Conservation (phyloP, 2,329 filamentous ascomycete genomes). For the Phaeomoniella chlamydospora region DNA sequence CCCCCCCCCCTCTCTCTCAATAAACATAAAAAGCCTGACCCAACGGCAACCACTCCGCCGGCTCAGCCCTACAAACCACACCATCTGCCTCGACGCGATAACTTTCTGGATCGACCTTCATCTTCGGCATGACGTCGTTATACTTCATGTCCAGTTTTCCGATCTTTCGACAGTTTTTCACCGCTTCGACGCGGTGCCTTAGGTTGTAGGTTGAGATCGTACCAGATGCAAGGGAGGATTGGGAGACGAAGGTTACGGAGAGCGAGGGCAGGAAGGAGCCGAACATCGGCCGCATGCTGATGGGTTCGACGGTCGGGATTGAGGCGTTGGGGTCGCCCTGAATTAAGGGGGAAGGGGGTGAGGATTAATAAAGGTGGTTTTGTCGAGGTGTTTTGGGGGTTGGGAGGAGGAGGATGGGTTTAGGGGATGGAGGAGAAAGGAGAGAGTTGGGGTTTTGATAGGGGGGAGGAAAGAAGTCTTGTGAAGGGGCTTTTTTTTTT, state of each 20-base stretch:
- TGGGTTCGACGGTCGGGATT: slow-evolving; percentile 76
- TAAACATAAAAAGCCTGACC: slow-evolving; percentile 68
- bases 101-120: slow-evolving; percentile 83
- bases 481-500: too few species aligned
- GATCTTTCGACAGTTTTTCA: slow-evolving; percentile 59
- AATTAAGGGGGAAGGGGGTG: background rate
- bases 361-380: background rate
- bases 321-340: slow-evolving; percentile 69
- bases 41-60: slow-evolving; percentile 56
- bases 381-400: too few species aligned
- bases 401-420: too few species aligned
- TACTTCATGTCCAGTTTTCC: slow-evolving; percentile 82
- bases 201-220: slow-evolving; percentile 58
- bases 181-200: slow-evolving; percentile 65
- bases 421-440: background rate
- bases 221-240: slow-evolving; percentile 53
- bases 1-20: too few species aligned
- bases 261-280: slow-evolving; percentile 56
- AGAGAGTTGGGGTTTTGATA: slow-evolving; percentile 1
- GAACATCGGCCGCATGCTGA: slow-evolving; percentile 78
- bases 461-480: background rate
- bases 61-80: slow-evolving; percentile 56
- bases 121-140: slow-evolving; percentile 69
- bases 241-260: slow-evolving; percentile 71
- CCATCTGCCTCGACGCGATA: slow-evolving; percentile 82